Base-by-base conservation (phyloP, 345 rosid genomes). In the Stellera chamaejasme region DNA sequence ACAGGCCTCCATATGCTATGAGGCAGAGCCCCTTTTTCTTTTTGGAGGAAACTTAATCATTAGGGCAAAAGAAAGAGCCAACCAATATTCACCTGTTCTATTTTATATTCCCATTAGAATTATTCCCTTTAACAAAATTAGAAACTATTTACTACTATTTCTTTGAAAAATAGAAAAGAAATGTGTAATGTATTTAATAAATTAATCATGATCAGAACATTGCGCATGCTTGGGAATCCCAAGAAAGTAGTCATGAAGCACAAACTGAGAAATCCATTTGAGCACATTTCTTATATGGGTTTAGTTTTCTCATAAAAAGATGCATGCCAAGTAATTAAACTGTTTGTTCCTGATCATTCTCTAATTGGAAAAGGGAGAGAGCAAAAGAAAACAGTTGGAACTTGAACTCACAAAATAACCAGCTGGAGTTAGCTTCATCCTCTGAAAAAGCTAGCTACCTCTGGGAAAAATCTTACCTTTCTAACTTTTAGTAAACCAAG, bases 171-270 rank as follows among this genome's bases (percentile, higher is more conserved):
- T 32, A 32, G 5, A 2, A 55, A 49, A 45, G 14, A 55, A 43
- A 56, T 19, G 23, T 19, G 23, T 19, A 19, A 19, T 19, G 23
- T 19, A 19, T 19, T 69, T 63, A 45, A 53, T 66, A 55, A 32
- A 13, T 52, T 14, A 7, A n/a, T 11, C 61, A 19, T 55, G 65
- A 55, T 46, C 63, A 47, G 53, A 27, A 55, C 61, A 43, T 62
- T 59, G 67, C 83, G 82, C 83, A 74, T 78, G 79, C 83, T 79
- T 65, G 69, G 65, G 82, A 58, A 78, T 71, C 76, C 74, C 79
- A 73, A 83, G 79, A 80, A 80, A 80, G 84, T 65, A 69, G 66
- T 61, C 23, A 19, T 19, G 62, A 62, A 52, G 51, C 42, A 48
- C 56, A 52, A 14, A 46, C 50, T 23, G 39, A 19, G 23, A 32